These are phyloP conservation scores for Botrytis hyacinthi DNA, from an alignment of 2,329 filamentous ascomycete species.

Conservation along the genomic window DNA sequence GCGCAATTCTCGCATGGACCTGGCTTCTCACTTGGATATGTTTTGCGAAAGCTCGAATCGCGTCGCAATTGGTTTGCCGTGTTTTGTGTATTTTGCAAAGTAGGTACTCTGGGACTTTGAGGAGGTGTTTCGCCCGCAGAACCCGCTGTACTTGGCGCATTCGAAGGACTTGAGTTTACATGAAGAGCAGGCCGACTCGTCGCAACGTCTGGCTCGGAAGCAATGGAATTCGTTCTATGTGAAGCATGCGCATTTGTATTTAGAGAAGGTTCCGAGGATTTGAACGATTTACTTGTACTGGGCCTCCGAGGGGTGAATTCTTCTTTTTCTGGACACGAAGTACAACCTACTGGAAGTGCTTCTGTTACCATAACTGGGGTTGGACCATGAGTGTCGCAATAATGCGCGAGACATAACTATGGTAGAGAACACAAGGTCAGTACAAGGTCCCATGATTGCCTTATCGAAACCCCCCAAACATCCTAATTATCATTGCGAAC, in stretches of 20 bases:
- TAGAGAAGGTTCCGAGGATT: conserved; percentile 25
- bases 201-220: conserved; percentile 27
- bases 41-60: conserved; percentile 60
- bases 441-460: conserved; percentile 17
- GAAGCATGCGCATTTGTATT: conserved; percentile 21
- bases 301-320: conserved; percentile 30
- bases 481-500: neutral
- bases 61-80: conserved; percentile 42
- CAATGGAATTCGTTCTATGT: conserved; percentile 24
- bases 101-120: conserved; percentile 50
- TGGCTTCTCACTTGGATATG: conserved; percentile 63
- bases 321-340: conserved; percentile 55
- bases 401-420: conserved; percentile 68
- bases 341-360: conserved; percentile 59
- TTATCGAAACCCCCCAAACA: neutral
- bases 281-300: conserved; percentile 33
- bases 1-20: conserved; percentile 68
- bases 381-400: conserved; percentile 68
- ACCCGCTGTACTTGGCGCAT: conserved; percentile 37
- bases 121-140: conserved; percentile 57
- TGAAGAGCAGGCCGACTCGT: neutral
- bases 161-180: conserved; percentile 1
- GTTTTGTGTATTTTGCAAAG: conserved; percentile 38
- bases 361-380: conserved; percentile 70
- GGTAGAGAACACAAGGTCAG: conserved; percentile 26